Evolutionary conservation across 805 yeast species (phyloP).

Genomic region (Metschnikowia cerradonensis): DNA sequence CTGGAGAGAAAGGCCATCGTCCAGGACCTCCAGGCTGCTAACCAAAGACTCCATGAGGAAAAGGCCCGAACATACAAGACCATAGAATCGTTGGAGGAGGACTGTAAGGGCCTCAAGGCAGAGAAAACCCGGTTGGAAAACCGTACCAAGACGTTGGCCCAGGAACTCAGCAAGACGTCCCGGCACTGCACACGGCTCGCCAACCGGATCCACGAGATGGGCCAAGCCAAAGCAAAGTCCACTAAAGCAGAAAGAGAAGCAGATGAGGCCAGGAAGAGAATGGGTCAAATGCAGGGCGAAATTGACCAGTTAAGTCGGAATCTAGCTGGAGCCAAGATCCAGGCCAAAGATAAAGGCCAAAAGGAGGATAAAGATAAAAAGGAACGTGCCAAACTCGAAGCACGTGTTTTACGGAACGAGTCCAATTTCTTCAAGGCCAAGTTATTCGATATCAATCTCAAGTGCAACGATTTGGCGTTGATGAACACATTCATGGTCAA

Average conservation of each 20-base stretch:
- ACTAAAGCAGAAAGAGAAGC: too few species aligned
- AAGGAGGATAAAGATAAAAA: neutral
- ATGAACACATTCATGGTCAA: conserved; percentile 32
- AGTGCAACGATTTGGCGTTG: conserved; percentile 30
- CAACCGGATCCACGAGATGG: conserved; percentile 23
- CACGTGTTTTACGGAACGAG: conserved; percentile 33
- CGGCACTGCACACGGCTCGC: conserved; percentile 30
- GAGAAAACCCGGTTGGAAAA: conserved; percentile 31
- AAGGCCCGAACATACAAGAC: conserved; percentile 22
- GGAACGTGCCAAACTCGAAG: neutral
- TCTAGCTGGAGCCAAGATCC: conserved; percentile 22
- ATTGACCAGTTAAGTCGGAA: conserved; percentile 26
- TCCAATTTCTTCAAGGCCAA: conserved; percentile 45
- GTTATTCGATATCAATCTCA: conserved; percentile 40
- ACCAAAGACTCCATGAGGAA: conserved; percentile 8
- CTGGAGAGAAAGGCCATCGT: conserved; percentile 5
- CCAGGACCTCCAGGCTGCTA: conserved; percentile 11
- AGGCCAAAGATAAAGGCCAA: conserved; percentile 5
- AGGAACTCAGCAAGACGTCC: conserved; percentile 29
- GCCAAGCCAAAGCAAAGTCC: conserved; percentile 2
- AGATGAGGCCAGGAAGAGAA: conserved; percentile 6
- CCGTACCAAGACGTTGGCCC: conserved; percentile 23
- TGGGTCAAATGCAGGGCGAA: conserved; percentile 24
- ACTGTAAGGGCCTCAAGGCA: conserved; percentile 21
- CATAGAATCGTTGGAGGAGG: conserved; percentile 27